Conservation (phyloP, 768 basidiomycete genomes). For the Amylocystis lapponica region DNA sequence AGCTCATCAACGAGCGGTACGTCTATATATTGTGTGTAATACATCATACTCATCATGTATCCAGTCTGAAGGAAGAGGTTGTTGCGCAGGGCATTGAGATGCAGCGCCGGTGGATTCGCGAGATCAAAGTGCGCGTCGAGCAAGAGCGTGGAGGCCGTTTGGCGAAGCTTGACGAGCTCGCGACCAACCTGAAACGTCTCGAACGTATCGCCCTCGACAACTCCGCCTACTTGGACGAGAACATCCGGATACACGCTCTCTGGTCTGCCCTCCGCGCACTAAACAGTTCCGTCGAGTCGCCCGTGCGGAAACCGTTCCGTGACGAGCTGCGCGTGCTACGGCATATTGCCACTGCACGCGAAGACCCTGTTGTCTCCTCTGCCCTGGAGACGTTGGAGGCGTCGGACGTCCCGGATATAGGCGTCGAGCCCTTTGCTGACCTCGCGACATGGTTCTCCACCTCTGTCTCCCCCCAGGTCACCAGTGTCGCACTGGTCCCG, state of each 20-base stretch:
- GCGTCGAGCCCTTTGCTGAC: slow-evolving; percentile 84
- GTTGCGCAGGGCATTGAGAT: slow-evolving; percentile 96
- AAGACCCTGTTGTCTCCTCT: slow-evolving; percentile 61
- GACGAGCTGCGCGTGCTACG: slow-evolving; percentile 82
- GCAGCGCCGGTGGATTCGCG: slow-evolving; percentile 93
- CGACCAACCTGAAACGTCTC: slow-evolving; percentile 83
- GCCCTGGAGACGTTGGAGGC: slow-evolving; percentile 64
- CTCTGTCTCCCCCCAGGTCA: slow-evolving; percentile 77
- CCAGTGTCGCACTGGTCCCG: slow-evolving; percentile 88
- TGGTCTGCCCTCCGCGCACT: slow-evolving; percentile 91
- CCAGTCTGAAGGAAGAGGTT: slow-evolving; percentile 88
- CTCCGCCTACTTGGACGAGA: slow-evolving; percentile 86
- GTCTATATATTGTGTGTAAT: slow-evolving; percentile 9
- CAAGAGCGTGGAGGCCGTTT: slow-evolving; percentile 94
- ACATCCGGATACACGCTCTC: slow-evolving; percentile 83
- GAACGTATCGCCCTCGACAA: slow-evolving; percentile 91
- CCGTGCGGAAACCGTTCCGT: slow-evolving; percentile 78
- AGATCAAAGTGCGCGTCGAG: slow-evolving; percentile 94
- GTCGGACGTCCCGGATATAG: slow-evolving; percentile 71
- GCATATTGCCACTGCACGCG: slow-evolving; percentile 62
- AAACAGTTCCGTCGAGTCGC: slow-evolving; percentile 52
- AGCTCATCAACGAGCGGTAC: slow-evolving; percentile 92
- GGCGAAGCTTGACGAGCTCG: slow-evolving; percentile 90
- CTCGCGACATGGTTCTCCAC: slow-evolving; percentile 88
- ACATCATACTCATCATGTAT: background rate